Base-by-base conservation (phyloP, 176 grass and related monocot species). In the Avena atlantica region DNA sequence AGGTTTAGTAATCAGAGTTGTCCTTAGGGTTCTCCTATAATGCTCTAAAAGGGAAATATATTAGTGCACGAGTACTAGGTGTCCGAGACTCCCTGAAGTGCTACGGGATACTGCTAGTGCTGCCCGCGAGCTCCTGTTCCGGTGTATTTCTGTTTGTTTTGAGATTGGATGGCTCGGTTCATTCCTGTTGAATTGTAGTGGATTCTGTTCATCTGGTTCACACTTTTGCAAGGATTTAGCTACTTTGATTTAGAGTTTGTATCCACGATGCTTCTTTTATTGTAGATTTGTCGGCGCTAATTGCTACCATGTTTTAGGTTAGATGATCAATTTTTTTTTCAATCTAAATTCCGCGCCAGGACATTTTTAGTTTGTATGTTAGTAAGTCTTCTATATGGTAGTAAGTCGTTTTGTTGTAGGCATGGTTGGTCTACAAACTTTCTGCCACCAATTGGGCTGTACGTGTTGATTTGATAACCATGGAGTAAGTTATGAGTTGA, bases 1-100 rank as follows among this genome's bases (percentile, higher is more conserved):
- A 80, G 52, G 29, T 87, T 64, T 20, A 21, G 9, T 48, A 53
- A 15, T 15, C 1, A 48, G 31, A 24, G 15, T 63, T 63, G 49
- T 66, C 19, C 47, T 79, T 63, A 55, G 49, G n/a, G 7, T 71
- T 36, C 25, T 25, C 14, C 15, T 53, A 1, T 42, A 25, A 16
- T 71, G 14, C 24, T 27, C 62, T 56, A 50, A 47, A 24, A 31
- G 10, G 19, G 14, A 16, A 24, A 44, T 74, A 12, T 42, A 16
- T 61, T 61, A 63, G 23, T 55, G 27, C 69, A 49, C 81, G 21
- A 45, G 11, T 37, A 64, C 67, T 80, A 69, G 49, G 72, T 76
- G 58, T 57, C 53, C 2, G 31, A 12, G 12, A 59, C 64, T 58
- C 1, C 34, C 13, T 12, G 13, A 70, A 27, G 29, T 51, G 37